A percentile compares a stretch with the other conserved stretches of the same genome.
Evolutionary conservation across 2,329 filamentous ascomycete species (phyloP).

Genomic region (Lachnellula occidentalis): DNA sequence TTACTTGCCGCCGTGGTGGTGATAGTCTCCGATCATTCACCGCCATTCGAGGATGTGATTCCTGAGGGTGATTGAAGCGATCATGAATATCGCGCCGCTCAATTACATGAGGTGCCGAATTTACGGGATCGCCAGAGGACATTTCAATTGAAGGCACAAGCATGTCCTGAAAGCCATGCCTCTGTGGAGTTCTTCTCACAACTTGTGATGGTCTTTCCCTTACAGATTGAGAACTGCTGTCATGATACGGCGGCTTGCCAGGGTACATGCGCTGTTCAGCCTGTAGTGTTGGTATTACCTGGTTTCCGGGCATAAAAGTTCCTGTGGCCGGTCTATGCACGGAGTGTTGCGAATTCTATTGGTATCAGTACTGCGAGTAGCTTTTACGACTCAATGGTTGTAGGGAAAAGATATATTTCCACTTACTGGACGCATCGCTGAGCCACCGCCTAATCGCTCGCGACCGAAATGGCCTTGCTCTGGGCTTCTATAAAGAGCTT

Average conservation of each 20-base stretch:
- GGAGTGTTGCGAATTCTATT: slow-evolving; percentile 16
- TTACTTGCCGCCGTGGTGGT: slow-evolving; percentile 24
- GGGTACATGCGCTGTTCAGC: slow-evolving; percentile 21
- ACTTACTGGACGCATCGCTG: slow-evolving; percentile 3
- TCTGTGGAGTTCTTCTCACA: slow-evolving; percentile 25
- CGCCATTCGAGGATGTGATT: slow-evolving; percentile 16
- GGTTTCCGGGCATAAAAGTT: slow-evolving; percentile 15
- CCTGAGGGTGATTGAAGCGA: slow-evolving; percentile 14
- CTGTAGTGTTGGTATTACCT: slow-evolving; percentile 25
- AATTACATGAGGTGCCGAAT: slow-evolving; percentile 17
- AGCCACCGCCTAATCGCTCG: background rate
- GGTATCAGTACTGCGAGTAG: slow-evolving; percentile 15
- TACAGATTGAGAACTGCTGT: slow-evolving; percentile 12
- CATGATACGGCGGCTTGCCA: slow-evolving; percentile 13
- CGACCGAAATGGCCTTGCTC: background rate
- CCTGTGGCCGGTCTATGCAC: slow-evolving; percentile 13
- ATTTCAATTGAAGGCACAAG: slow-evolving; percentile 32
- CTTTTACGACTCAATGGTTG: background rate
- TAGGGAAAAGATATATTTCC: background rate
- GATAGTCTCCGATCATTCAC: slow-evolving; percentile 17
- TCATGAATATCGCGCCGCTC: slow-evolving; percentile 14
- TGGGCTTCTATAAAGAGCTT: background rate
- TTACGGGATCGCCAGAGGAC: slow-evolving; percentile 19
- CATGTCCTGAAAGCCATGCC: slow-evolving; percentile 28
- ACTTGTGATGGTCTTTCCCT: slow-evolving; percentile 26